Base-by-base conservation (phyloP, 495 filamentous ascomycete genomes). In the Hypoxylon fragiforme region DNA sequence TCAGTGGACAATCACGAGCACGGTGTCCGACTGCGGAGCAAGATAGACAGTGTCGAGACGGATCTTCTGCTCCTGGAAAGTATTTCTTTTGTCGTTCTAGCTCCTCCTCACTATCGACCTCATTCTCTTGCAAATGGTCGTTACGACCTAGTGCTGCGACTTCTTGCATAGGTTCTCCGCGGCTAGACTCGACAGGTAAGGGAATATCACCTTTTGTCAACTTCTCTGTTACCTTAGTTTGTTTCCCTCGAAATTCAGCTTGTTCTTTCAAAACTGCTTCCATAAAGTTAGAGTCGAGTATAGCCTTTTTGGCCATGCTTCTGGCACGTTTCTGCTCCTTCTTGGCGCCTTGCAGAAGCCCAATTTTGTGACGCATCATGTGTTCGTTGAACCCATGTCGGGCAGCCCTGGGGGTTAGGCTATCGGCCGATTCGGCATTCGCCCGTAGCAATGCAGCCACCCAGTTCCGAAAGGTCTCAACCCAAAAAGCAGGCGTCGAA, bases 1-100 rank as follows among this genome's bases (percentile, higher is more conserved):
- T 45, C 14, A 57, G 49, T 7, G 72, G 70, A 40, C 75, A 77
- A 11, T 58, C 42, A 30, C 26, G 26, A 13, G 57, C 40, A 14
- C 16, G 48, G 54, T 79, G 76, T 5, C 66, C 69, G 15, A 54
- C 28, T 6, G 61, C 67, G 12, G 70, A 67, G 54, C 76, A 77
- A 42, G 52, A 52, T 30, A 74, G 38, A 48, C 76, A 77, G 43
- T 69, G 44, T 21, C 24, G 67, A 0, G 61, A 41, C 8, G 64
- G 60, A 35, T 66, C 50, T 1, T 60, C 39, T 4, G 60, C 60
- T 2, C 70, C 64, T 3, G 73, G 70, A 37, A 76, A 77, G 55
- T 77, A 77, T 38, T 18, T 63, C 7, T 47, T 44, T 11, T 61
- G 70, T 35, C 64, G 65, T 2, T 41, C 48, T 5, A 64, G 20